Evolutionary conservation across 768 basidiomycete species (phyloP), one percentile per base, ranked within the genome.

Genomic region (Mycena pura): DNA sequence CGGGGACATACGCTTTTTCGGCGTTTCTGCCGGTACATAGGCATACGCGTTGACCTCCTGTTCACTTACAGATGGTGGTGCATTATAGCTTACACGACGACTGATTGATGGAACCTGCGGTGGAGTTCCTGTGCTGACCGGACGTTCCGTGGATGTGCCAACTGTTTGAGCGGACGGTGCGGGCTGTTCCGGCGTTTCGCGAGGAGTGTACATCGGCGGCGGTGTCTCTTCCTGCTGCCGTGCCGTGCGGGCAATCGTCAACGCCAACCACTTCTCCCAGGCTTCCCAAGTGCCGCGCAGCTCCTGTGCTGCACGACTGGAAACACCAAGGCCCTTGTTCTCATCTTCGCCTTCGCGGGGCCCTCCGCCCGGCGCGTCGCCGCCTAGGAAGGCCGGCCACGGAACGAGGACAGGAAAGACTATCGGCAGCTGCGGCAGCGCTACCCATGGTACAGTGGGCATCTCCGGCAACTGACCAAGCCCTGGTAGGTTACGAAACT

Each of bases 321-420:
- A 80, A 43, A 77, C 78, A 40, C 80, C 77, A 50, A 77, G 71
- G 19, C 79, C 73, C 38, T 77, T 74, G 21, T 75, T 70, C 27
- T 60, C 70, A 49, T 79, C 77, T 27, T 75, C 74, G 9, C 69
- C 73, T 40, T 76, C 76, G 25, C 70, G 76, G 29, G 73, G 70
- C 51, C 73, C 75, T 38, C 65, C 47, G 45, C 57, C 68, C 39
- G 70, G 69, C 21, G 74, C 70, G 38, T 80, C 79, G 14, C 83
- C 85, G 52, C 86, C 83, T 56, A 88, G 77, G 73, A 92, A 85
- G 17, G 86, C 82, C 1, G 86, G 82, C 86, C 86, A 89, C 21
- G 92, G 90, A 15, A 93, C 86, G 60, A 88, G 83, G 22, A 93
- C 83, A 17, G 92, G 91, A 82, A 94, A 93, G 13, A 91, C 89